Base-by-base conservation (phyloP, 2,329 filamentous ascomycete genomes). In the Aspergillus novofumigatus region DNA sequence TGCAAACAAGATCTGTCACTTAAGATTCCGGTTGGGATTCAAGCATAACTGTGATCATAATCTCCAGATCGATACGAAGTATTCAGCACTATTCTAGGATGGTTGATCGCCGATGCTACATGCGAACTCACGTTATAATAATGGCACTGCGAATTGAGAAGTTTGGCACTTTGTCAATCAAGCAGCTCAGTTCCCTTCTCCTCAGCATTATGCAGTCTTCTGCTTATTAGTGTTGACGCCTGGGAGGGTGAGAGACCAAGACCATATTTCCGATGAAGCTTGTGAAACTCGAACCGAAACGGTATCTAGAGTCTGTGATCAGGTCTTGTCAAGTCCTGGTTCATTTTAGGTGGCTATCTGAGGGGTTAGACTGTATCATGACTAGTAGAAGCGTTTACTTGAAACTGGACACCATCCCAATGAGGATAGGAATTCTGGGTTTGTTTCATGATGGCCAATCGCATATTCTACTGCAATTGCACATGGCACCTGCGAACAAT, bases 1-100 rank as follows among this genome's bases (percentile, higher is more conserved):
- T 65, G 60, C 65, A 67, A 66, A 67, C 65, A 62, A 25, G 11
- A 26, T 21, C 25, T 32, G 17, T 14, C 25, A 21, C 20, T 6
- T 10, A 21, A 9, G 8, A 21, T 44, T 21, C 9, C 1, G 7
- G 7, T n/a, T 42, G 6, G 3, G 41, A 10, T 42, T 21, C 41
- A 44, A 20, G 8, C 9, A 44, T 17, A 10, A 25, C 21, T 44
- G n/a, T 21, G 32, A 17, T 26, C 6, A 26, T 17, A 35, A 17
- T 17, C 14, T 38, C 32, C 14, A 38, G 32, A 7, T n/a, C 6
- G 32, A 35, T 17, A 35, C 4, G 28, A 29, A 14, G 28, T 32
- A 17, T 4, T 38, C 14, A 17, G 14, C 5, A 17, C 3, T 38
- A 17, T 14, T 38, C 32, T 17, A 38, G 14, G 2, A 17, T 38